A percentile compares a stretch with the other conserved stretches of the same genome.
phyloP scores from a whole-genome alignment of 179 eudicot genomes.

The Spinacia oleracea region DNA sequence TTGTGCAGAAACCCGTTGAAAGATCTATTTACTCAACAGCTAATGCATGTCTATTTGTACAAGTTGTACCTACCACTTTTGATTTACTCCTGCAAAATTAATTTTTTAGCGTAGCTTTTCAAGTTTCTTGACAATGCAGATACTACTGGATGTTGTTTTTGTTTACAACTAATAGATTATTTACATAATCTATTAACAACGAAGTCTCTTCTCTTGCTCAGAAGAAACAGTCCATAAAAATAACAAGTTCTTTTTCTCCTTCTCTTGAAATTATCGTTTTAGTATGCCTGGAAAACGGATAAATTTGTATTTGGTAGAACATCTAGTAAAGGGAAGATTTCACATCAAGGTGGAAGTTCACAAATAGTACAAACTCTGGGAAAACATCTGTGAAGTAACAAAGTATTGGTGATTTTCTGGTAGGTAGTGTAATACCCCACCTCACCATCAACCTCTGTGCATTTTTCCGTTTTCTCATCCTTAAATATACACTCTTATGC shows the following conservation, averaged over 20 bases:
- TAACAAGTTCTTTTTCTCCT: conserved; percentile 19
- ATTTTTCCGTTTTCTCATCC: too few species aligned
- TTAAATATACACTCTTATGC: not conserved
- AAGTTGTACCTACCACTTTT: not conserved
- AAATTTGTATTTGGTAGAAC: conserved; percentile 67
- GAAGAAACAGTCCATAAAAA: conserved; percentile 69
- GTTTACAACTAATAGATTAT: too few species aligned
- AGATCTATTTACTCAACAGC: not conserved
- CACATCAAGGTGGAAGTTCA: conserved; percentile 33
- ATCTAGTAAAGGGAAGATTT: conserved; percentile 25
- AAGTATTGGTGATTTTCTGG: conserved; percentile 57
- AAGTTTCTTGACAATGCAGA: conserved; percentile 40
- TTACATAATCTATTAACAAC: too few species aligned
- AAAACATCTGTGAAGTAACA: conserved; percentile 48
- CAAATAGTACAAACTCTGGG: conserved; percentile 36
- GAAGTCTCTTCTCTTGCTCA: conserved; percentile 66
- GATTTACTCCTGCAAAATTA: not conserved
- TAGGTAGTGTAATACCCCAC: conserved; percentile 56
- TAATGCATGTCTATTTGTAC: not conserved
- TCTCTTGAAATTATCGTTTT: conserved; percentile 35
- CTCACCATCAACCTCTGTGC: not conserved
- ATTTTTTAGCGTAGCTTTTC: not conserved
- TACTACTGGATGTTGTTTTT: conserved; percentile 71
- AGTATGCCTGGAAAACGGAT: conserved; percentile 74
- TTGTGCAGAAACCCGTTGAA: not conserved